Evolutionary conservation across 352 stramenopile species (phyloP).

Genomic region (Pythium dissimile): DNA sequence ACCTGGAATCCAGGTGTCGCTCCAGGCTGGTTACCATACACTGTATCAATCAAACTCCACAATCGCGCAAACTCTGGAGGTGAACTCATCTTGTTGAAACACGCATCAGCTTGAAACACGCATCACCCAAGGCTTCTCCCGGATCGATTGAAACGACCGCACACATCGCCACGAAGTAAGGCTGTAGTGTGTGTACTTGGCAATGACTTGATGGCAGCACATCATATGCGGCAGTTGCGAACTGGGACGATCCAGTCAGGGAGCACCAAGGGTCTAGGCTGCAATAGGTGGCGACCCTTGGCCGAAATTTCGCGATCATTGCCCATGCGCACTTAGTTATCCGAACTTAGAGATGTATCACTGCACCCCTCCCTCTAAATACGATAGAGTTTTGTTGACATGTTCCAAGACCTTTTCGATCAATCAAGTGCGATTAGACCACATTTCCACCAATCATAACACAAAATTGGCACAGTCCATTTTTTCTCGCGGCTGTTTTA

Average conservation of each 20-base stretch:
- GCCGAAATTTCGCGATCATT: constrained; percentile 7
- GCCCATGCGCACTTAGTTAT: neutral
- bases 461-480: neutral
- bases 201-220: no score
- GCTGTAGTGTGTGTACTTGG: no score
- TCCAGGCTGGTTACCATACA: no score
- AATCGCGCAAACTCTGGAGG: no score
- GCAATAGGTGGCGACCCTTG: constrained; percentile 6
- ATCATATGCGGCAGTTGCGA: neutral
- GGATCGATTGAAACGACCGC: no score
- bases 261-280: neutral
- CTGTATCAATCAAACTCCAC: no score
- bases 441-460: neutral
- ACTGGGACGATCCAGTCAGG: neutral
- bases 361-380: neutral
- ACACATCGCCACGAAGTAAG: no score
- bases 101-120: no score
- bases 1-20: neutral
- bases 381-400: neutral
- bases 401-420: neutral
- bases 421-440: neutral
- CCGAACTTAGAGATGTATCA: no score
- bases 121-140: no score
- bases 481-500: constrained; percentile 8
- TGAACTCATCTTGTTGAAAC: no score